Conservation (phyloP, 139 green algal genomes). For the Edaphochlamys debaryana region DNA sequence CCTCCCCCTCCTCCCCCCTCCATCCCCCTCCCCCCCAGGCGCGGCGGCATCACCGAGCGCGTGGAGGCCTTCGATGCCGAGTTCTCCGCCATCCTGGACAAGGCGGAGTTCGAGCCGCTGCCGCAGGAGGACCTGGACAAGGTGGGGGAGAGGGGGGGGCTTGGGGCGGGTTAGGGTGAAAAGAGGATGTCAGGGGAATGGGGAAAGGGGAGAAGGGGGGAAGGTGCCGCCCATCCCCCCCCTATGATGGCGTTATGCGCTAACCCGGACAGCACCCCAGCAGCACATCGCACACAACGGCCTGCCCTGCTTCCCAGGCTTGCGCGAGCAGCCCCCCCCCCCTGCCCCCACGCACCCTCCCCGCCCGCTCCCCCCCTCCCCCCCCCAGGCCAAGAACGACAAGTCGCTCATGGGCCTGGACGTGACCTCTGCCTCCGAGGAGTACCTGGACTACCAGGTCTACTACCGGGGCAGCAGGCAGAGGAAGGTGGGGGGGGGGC, state of each 20-base stretch:
- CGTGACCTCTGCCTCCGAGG: background rate
- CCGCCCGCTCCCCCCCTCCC: background rate
- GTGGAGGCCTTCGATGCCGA: background rate
- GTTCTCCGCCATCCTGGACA: conserved; percentile 15
- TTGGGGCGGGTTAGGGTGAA: background rate
- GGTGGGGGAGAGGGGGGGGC: background rate
- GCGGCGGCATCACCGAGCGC: background rate
- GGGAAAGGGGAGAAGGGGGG: no score
- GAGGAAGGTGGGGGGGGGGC: conserved; percentile 5
- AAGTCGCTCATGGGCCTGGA: conserved; percentile 30
- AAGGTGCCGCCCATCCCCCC: no score
- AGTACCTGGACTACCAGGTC: conserved; percentile 16
- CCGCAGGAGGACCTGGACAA: conserved; percentile 12
- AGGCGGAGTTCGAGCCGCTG: conserved; percentile 27
- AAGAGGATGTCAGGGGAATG: no score
- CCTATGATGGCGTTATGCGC: no score
- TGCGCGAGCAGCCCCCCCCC: background rate
- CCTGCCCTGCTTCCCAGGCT: no score
- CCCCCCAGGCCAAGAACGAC: conserved; percentile 17
- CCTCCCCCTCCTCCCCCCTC: no score
- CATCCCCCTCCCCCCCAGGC: background rate
- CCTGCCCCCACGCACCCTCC: background rate
- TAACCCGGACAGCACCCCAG: background rate
- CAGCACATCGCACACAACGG: background rate
- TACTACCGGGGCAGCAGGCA: conserved; percentile 7